phyloP scores from a whole-genome alignment of 305 asterid species.

The Ilex paraguariensis region DNA sequence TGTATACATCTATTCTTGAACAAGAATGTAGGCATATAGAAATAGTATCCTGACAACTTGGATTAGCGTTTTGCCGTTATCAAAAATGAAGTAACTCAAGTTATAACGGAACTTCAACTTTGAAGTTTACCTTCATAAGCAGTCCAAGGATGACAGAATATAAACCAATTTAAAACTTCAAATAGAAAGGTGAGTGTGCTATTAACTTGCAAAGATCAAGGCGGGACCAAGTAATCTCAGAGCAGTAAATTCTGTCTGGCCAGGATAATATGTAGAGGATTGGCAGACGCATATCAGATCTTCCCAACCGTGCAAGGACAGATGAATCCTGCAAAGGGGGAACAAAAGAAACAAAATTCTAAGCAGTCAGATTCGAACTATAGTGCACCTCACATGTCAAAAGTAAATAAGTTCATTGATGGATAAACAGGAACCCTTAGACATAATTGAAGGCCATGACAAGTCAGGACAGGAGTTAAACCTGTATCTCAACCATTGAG shows the following conservation, averaged over 20 bases:
- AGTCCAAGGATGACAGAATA: not conserved
- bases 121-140: too few relatives aligned
- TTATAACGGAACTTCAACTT: too few relatives aligned
- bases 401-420: not conserved
- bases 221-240: conserved; percentile 96
- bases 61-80: too few relatives aligned
- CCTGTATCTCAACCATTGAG: conserved; percentile 95
- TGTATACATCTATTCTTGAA: too few relatives aligned
- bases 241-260: conserved; percentile 87
- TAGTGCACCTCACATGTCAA: not conserved
- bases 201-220: conserved; percentile 96
- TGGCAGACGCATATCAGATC: conserved; percentile 99
- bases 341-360: not conserved
- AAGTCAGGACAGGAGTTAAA: conserved; percentile 9
- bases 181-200: conserved; percentile 4
- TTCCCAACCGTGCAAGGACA: conserved; percentile 81
- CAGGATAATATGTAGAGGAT: conserved; percentile 92
- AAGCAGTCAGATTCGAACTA: not conserved
- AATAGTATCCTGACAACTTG: too few relatives aligned
- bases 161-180: not conserved
- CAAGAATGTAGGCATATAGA: too few relatives aligned
- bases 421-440: not conserved
- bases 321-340: conserved; percentile 69
- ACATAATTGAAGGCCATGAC: not conserved
- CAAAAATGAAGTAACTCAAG: too few relatives aligned